Conservation (phyloP, 768 basidiomycete genomes). For the Mrakia hoshinonis region DNA sequence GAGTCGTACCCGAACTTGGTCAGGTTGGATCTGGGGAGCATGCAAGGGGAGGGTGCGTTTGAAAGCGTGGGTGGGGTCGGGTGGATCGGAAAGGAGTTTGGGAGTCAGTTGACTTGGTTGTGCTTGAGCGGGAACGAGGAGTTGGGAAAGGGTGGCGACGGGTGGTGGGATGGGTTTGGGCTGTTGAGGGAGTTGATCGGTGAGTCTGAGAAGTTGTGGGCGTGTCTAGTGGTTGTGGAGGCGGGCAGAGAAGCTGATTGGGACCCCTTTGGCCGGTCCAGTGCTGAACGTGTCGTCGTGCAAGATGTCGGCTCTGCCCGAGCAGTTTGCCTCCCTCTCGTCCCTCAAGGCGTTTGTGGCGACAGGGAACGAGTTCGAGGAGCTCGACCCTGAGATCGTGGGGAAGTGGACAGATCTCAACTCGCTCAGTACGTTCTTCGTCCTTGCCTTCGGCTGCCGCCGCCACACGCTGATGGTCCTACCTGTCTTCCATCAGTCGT, state of each 20-base stretch:
- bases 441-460: neutral
- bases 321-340: slow-evolving; percentile 13
- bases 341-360: slow-evolving; percentile 28
- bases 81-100: slow-evolving; percentile 25
- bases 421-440: slow-evolving; percentile 24
- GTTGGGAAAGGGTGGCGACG: neutral
- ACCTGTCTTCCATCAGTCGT: slow-evolving; percentile 5
- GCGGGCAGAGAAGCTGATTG: neutral
- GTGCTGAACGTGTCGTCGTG: slow-evolving; percentile 24
- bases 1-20: slow-evolving; percentile 13
- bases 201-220: neutral
- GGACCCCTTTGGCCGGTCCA: neutral
- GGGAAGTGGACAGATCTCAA: slow-evolving; percentile 14
- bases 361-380: slow-evolving; percentile 20
- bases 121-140: slow-evolving; percentile 13
- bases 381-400: slow-evolving; percentile 6
- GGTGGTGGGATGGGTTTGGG: slow-evolving; percentile 21
- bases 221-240: neutral
- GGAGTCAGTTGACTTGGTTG: slow-evolving; percentile 26
- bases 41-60: neutral
- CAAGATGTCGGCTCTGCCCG: slow-evolving; percentile 6
- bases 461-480: neutral
- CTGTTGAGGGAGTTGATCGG: slow-evolving; percentile 25
- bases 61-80: slow-evolving; percentile 4
- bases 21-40: slow-evolving; percentile 21